phyloP scores from a whole-genome alignment of 495 filamentous ascomycete species.

The Lasiosphaeriaceae sp. region DNA sequence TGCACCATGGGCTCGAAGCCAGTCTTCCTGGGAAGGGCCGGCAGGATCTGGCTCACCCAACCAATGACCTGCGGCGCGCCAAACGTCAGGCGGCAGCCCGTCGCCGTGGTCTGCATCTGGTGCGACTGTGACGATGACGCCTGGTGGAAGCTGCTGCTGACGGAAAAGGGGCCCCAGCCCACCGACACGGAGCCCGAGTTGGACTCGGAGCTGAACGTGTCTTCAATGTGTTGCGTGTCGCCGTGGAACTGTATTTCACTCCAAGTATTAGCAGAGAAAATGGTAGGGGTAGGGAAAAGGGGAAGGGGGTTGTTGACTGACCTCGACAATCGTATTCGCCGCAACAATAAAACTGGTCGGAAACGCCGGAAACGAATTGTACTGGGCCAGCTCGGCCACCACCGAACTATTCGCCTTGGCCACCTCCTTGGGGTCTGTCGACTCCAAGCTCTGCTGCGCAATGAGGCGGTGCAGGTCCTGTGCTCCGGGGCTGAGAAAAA shows the following conservation, averaged over 20 bases:
- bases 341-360: not conserved
- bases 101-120: not conserved
- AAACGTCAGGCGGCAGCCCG: not conserved
- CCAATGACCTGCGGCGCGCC: not conserved
- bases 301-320: too few species aligned
- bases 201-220: not conserved
- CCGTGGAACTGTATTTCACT: not conserved
- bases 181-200: not conserved
- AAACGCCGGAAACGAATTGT: not conserved
- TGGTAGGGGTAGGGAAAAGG: too few species aligned
- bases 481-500: conserved; percentile 11
- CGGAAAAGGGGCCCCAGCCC: not conserved
- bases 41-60: not conserved
- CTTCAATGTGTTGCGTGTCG: not conserved
- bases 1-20: not conserved
- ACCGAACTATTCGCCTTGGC: too few species aligned
- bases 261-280: too few species aligned
- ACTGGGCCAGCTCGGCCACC: not conserved
- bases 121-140: not conserved
- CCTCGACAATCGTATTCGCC: not conserved
- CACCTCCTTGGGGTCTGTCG: not conserved
- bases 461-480: not conserved
- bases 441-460: not conserved
- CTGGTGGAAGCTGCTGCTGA: not conserved
- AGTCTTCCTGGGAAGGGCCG: not conserved